These are phyloP conservation scores for Mediolabrus comicus DNA, from an alignment of 108 stramenopile genomes.

Conservation along the genomic window DNA sequence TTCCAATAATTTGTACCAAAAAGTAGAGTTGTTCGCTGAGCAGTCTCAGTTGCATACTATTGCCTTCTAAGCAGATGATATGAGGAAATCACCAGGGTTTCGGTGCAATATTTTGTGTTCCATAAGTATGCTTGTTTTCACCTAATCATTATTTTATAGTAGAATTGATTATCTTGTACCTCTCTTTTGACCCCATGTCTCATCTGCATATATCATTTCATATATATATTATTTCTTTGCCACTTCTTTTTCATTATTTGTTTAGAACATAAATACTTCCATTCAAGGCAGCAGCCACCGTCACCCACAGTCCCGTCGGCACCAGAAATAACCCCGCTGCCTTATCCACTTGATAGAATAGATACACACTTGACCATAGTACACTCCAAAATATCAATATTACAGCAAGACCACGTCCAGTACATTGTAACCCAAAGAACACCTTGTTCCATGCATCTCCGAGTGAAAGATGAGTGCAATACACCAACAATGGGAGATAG, in stretches of 20 bases:
- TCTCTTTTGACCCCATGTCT: too few species aligned
- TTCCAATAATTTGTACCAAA: too few species aligned
- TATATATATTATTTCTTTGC: too few species aligned
- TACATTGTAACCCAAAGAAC: constrained; percentile 71
- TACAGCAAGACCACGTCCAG: constrained; percentile 51
- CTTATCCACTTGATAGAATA: constrained; percentile 52
- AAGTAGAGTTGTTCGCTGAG: too few species aligned
- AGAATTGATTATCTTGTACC: too few species aligned
- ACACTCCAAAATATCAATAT: constrained; percentile 55
- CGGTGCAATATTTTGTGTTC: too few species aligned
- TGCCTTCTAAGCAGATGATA: too few species aligned
- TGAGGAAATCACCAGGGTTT: too few species aligned
- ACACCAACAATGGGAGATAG: constrained; percentile 34
- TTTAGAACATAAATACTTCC: constrained; percentile 58
- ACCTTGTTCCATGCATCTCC: constrained; percentile 76
- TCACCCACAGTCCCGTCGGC: constrained; percentile 71
- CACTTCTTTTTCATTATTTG: background rate
- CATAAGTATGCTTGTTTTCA: too few species aligned
- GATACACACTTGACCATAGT: constrained; percentile 45
- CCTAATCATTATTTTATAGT: too few species aligned
- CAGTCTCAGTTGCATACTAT: too few species aligned
- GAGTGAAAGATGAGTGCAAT: constrained; percentile 57
- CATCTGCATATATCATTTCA: too few species aligned
- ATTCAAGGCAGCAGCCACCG: constrained; percentile 64
- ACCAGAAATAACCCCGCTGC: constrained; percentile 57